A percentile compares a stretch with the other conserved stretches of the same genome.
phyloP scores from a whole-genome alignment of 257 asterid genomes.

The Plantago major region DNA sequence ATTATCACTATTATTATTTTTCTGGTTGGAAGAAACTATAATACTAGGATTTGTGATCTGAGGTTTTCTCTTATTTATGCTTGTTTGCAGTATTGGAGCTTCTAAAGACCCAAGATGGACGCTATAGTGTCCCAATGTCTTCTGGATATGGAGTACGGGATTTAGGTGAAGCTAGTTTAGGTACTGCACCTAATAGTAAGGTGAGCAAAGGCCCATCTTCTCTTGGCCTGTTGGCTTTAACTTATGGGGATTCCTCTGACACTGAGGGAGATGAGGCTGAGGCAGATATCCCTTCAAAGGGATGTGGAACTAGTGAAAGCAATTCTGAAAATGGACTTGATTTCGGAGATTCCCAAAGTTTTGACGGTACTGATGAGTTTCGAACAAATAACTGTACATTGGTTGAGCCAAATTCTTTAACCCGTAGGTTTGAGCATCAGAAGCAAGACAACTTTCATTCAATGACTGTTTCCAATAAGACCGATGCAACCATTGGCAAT shows the following conservation, averaged over 20 bases:
- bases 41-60: slow-evolving; percentile 5
- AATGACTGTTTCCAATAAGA: slow-evolving; percentile 26
- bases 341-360: slow-evolving; percentile 28
- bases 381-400: slow-evolving; percentile 25
- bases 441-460: slow-evolving; percentile 24
- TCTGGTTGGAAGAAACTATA: too few relatives aligned
- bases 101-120: slow-evolving; percentile 35
- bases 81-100: slow-evolving; percentile 38
- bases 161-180: slow-evolving; percentile 30
- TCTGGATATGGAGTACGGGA: slow-evolving; percentile 36
- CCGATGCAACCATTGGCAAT: slow-evolving; percentile 28
- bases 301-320: slow-evolving; percentile 26
- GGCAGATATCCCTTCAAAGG: slow-evolving; percentile 32
- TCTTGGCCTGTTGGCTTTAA: slow-evolving; percentile 79
- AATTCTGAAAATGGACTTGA: slow-evolving; percentile 25
- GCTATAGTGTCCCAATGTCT: slow-evolving; percentile 32
- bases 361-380: slow-evolving; percentile 32
- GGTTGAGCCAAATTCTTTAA: slow-evolving; percentile 35
- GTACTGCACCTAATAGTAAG: slow-evolving; percentile 31
- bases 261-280: slow-evolving; percentile 64
- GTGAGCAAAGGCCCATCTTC: slow-evolving; percentile 54
- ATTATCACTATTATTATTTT: too few relatives aligned
- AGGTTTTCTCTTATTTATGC: slow-evolving; percentile 7
- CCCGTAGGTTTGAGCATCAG: slow-evolving; percentile 37
- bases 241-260: slow-evolving; percentile 80